Evolutionary conservation across 1,284 basidiomycete genomes (phyloP).

Genomic region (Apiotrichum veenhuisii): DNA sequence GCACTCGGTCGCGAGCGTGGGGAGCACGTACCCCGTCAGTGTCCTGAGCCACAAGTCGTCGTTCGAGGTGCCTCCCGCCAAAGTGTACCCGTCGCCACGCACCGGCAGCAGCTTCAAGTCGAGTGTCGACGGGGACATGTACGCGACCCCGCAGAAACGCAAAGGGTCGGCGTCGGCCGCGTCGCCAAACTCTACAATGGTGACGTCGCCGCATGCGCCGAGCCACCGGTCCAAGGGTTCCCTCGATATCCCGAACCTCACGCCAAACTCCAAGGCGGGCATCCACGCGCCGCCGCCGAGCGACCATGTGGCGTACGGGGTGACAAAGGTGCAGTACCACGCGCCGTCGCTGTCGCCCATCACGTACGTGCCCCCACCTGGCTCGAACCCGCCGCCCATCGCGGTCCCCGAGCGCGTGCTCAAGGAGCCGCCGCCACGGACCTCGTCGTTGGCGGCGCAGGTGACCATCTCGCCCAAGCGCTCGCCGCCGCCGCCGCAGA

Average conservation of each 20-base stretch:
- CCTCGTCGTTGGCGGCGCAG: background rate
- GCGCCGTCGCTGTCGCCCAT: background rate
- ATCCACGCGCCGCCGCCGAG: background rate
- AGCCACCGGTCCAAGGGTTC: background rate
- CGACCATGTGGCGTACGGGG: background rate
- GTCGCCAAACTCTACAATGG: too few species aligned
- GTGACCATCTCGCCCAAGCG: background rate
- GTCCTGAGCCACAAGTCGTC: background rate
- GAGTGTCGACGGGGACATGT: background rate
- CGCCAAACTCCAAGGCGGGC: background rate
- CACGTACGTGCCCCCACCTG: background rate
- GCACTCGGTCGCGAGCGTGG: background rate
- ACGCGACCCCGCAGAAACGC: background rate
- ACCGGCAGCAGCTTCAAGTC: background rate
- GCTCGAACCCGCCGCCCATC: background rate
- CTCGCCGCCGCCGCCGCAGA: background rate
- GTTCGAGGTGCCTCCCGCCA: background rate
- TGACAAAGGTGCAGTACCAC: background rate
- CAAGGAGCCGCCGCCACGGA: too few species aligned
- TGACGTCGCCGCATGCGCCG: background rate
- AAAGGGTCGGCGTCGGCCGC: too few species aligned
- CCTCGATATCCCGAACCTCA: slow-evolving; percentile 2
- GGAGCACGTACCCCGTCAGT: background rate
- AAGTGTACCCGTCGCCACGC: background rate
- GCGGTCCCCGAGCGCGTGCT: background rate